Conservation (phyloP, 1,284 basidiomycete genomes). For the Ganoderma resinaceum region DNA sequence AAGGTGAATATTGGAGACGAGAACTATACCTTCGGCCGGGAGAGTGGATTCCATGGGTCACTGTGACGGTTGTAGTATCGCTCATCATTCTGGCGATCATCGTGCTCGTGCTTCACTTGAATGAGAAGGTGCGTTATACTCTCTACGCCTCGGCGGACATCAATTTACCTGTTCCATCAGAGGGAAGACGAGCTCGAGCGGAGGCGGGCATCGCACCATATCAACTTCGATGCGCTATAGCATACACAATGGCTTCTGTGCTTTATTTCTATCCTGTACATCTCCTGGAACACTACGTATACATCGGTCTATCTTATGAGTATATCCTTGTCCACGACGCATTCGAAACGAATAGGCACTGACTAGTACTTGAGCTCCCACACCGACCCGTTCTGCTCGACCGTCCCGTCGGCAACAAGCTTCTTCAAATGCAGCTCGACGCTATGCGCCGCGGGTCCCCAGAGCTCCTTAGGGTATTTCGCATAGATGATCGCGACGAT, state of each 20-base stretch:
- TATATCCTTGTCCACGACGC: background rate
- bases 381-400: constrained; percentile 49
- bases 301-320: constrained; percentile 21
- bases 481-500: constrained; percentile 74
- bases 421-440: constrained; percentile 81
- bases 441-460: constrained; percentile 76
- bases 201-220: constrained; percentile 87
- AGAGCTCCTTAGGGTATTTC: constrained; percentile 73
- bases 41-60: constrained; percentile 98
- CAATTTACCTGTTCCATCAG: constrained; percentile 47
- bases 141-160: background rate
- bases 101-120: constrained; percentile 88
- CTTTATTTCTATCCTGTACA: constrained; percentile 1
- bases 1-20: constrained; percentile 75
- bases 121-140: constrained; percentile 78
- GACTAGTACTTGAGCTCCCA: constrained; percentile 43
- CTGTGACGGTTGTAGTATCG: constrained; percentile 80
- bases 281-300: constrained; percentile 18
- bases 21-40: constrained; percentile 94
- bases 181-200: constrained; percentile 93
- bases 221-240: constrained; percentile 95
- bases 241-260: constrained; percentile 25
- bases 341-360: constrained; percentile 4
- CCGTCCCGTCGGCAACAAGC: constrained; percentile 70
- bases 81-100: constrained; percentile 81